These are phyloP conservation scores for Colletotrichum chrysophilum DNA, from an alignment of 2,329 filamentous ascomycete species.

Conservation along the genomic window DNA sequence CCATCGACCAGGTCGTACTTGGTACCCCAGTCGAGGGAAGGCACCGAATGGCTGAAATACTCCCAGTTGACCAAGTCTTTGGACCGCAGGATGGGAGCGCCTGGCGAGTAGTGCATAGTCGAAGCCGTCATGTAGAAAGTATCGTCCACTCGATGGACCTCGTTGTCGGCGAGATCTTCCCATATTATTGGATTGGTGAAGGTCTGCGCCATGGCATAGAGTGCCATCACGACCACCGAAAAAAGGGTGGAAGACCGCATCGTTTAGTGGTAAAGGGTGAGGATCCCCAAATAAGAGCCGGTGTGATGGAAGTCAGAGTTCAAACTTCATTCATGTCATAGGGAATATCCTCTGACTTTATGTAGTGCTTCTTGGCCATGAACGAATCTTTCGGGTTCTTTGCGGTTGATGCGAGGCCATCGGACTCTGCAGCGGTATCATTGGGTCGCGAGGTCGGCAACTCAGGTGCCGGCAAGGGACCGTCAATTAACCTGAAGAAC, in stretches of 20 bases:
- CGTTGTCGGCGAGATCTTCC: slow-evolving; percentile 53
- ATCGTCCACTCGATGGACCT: slow-evolving; percentile 43
- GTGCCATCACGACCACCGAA: background rate
- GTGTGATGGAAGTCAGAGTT: background rate
- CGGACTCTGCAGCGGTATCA: background rate
- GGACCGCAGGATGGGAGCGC: slow-evolving; percentile 53
- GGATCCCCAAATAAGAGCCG: fast-evolving
- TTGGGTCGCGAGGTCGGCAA: background rate
- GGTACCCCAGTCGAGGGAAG: slow-evolving; percentile 41
- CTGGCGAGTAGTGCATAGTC: slow-evolving; percentile 54
- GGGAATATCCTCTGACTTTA: background rate
- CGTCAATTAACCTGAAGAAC: background rate
- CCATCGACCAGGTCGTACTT: slow-evolving; percentile 49
- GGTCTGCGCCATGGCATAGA: background rate
- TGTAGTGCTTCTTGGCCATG: background rate
- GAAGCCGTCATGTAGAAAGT: slow-evolving; percentile 54
- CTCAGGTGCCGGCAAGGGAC: background rate
- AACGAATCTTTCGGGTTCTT: background rate
- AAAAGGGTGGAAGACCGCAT: fast-evolving
- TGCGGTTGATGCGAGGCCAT: background rate
- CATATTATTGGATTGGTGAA: slow-evolving; percentile 54
- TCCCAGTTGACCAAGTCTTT: slow-evolving; percentile 55
- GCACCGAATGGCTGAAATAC: slow-evolving; percentile 38
- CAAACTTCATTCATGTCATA: fast-evolving
- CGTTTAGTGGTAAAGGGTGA: background rate